Evolutionary conservation across 768 basidiomycete species (phyloP), one percentile per base, ranked within the genome.

Genomic region (Lactifluus hygrophoroides): DNA sequence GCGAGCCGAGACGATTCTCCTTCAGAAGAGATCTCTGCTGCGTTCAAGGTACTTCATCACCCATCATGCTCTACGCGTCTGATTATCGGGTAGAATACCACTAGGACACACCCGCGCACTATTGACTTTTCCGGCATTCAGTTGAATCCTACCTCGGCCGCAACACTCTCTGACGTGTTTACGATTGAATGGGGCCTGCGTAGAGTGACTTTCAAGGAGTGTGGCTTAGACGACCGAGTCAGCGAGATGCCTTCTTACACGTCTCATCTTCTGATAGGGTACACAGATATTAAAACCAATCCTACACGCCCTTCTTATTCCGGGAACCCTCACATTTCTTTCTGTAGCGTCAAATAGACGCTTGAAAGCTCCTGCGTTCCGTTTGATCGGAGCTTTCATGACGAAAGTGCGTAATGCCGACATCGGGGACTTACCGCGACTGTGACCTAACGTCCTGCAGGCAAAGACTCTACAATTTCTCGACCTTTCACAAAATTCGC

Each of bases 161-260:
- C 86, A 13, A 84, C 93, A 17, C 77, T 99, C 17, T 87, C 95
- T 0, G 95, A 98, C 71, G 83, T 96, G 14, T 84, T 98, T 62
- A 82, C 84, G 8, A 86, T 96, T 57, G 92, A 97, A 70, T 97
- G 94, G 89, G 94, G 94, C 0, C 74, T 96, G 19, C 77, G 87
- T 27, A 94, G 92, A 66, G 75, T 95, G 21, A 84, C 88, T 0
- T 79, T 96, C 54, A 83, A 90, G 42, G 88, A 89, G 68, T 97
- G 94, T 66, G 84, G 94, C 64, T 70, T 98, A 21, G 91, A 94
- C 63, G 88, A 92, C 51, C 77, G 79, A 58, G 93, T 93, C 66
- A 56, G 81, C 71, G 5, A 56, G 21, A 35, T 11, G 21, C 27
- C 6, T 13, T 35, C 5, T 34, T 19, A 28, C 25, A 32, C 40